phyloP scores from a whole-genome alignment of 106 monocot genomes.

The Allium cepa region DNA sequence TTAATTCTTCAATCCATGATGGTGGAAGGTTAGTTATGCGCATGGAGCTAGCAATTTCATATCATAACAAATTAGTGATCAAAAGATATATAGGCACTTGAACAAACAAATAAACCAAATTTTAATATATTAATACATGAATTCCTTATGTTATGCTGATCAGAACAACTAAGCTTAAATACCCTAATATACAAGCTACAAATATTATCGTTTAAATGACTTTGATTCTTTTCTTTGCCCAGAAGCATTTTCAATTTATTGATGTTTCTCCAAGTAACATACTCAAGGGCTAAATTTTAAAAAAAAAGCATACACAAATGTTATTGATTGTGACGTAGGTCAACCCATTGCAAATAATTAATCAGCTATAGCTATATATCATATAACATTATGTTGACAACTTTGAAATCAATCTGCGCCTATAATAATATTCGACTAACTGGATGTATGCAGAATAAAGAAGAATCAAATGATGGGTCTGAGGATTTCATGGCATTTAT shows the following conservation, averaged over 20 bases:
- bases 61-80: background rate
- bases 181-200: background rate
- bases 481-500: constrained; percentile 66
- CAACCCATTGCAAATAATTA: background rate
- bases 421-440: background rate
- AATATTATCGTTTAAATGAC: background rate
- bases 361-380: background rate
- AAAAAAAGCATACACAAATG: no score
- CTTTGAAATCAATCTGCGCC: background rate
- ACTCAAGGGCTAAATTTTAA: background rate
- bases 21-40: constrained; percentile 47
- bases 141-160: background rate
- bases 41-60: background rate
- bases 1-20: constrained; percentile 42
- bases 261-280: background rate
- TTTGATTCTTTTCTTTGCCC: background rate
- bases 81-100: no score
- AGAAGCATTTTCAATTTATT: background rate
- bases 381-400: background rate
- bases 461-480: constrained; percentile 18
- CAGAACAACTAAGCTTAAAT: background rate
- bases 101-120: background rate
- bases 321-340: background rate
- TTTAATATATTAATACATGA: background rate
- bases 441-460: constrained; percentile 9